A percentile compares a stretch with the other conserved stretches of the same genome.
Evolutionary conservation across 1,284 basidiomycete species (phyloP).

Genomic region (Ustilago shanxiensis): DNA sequence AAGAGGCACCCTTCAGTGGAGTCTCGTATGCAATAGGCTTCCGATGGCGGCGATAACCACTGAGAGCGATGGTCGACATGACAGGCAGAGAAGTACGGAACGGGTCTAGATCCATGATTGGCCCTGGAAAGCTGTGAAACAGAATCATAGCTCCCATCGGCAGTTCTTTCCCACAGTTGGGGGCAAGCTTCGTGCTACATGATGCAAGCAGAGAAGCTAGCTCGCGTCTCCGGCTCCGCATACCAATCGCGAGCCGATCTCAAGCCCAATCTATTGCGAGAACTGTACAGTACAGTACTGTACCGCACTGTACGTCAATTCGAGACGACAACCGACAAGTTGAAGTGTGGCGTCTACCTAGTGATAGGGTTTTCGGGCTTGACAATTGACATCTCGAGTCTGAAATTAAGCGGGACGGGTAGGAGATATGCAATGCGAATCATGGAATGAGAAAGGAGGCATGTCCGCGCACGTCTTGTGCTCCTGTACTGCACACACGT

Average conservation of each 20-base stretch:
- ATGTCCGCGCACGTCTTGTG: too few relatives aligned
- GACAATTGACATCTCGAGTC: neutral
- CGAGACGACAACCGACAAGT: too few relatives aligned
- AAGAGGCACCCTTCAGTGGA: neutral
- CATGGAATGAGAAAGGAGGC: neutral
- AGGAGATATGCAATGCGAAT: neutral
- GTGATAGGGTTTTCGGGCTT: neutral
- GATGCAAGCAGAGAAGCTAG: neutral
- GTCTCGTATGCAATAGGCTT: neutral
- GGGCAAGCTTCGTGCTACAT: too few relatives aligned
- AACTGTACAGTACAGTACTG: too few relatives aligned
- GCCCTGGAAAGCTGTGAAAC: too few relatives aligned
- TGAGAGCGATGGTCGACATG: neutral
- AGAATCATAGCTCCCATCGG: too few relatives aligned
- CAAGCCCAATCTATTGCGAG: too few relatives aligned
- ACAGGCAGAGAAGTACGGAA: neutral
- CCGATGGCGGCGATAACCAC: neutral
- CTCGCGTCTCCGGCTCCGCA: neutral
- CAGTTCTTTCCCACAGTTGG: too few relatives aligned
- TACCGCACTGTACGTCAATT: too few relatives aligned
- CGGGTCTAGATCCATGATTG: neutral
- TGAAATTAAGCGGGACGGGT: neutral
- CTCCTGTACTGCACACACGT: too few relatives aligned
- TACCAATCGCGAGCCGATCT: too few relatives aligned
- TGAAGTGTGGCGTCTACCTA: neutral